phyloP scores from a whole-genome alignment of 495 filamentous ascomycete genomes.

The Hypomontagnella submonticulosa region DNA sequence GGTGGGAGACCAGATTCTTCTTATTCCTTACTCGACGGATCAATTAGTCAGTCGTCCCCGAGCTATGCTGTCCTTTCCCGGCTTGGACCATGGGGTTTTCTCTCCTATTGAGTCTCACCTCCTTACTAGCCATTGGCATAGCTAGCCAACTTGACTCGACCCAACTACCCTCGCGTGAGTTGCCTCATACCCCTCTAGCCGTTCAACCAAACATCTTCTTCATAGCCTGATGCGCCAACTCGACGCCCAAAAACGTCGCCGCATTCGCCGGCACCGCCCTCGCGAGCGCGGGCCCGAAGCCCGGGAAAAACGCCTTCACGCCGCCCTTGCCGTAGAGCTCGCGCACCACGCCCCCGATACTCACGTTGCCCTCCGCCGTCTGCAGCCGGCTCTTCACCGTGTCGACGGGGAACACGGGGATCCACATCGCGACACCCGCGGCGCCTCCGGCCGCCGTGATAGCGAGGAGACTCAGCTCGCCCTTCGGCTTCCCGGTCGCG shows the following conservation, averaged over 20 bases:
- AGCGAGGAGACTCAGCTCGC: conserved; percentile 80
- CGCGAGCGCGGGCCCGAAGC: conserved; percentile 90
- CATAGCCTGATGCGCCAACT: conserved; percentile 85
- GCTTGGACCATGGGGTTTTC: too few species aligned
- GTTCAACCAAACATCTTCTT: conserved; percentile 71
- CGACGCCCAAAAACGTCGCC: conserved; percentile 75
- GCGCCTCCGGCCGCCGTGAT: conserved; percentile 88
- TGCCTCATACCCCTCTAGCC: too few species aligned
- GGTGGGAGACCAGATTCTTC: too few species aligned
- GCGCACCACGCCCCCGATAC: conserved; percentile 80
- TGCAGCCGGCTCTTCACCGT: conserved; percentile 95
- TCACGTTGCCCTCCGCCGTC: conserved; percentile 87
- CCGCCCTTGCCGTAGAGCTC: conserved; percentile 84
- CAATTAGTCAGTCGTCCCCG: too few species aligned
- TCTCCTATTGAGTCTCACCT: too few species aligned
- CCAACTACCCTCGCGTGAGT: too few species aligned
- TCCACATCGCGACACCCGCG: conserved; percentile 98
- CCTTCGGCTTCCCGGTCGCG: conserved; percentile 73
- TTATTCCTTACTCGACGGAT: too few species aligned
- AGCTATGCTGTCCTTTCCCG: too few species aligned
- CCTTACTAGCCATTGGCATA: too few species aligned
- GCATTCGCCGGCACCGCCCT: conserved; percentile 97
- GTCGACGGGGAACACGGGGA: conserved; percentile 97
- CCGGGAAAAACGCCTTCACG: conserved; percentile 95
- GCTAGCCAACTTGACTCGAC: too few species aligned